phyloP scores from a whole-genome alignment of 108 stramenopile genomes.

The Nitzschia inconspicua region DNA sequence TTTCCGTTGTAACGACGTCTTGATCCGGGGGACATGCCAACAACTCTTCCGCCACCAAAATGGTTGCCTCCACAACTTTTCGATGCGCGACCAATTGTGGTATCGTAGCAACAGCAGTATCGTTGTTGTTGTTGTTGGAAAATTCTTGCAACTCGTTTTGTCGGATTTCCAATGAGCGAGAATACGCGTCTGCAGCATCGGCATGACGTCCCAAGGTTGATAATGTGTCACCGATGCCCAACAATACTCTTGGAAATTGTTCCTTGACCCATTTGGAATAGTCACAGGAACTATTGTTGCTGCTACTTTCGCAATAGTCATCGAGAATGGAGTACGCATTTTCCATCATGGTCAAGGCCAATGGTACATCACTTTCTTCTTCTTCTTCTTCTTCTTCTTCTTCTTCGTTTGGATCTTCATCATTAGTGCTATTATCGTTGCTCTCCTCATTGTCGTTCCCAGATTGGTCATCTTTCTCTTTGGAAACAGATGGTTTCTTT shows the following conservation, averaged over 20 bases:
- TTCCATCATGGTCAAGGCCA: conserved; percentile 84
- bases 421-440: background rate
- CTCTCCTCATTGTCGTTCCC: conserved; percentile 1
- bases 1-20: conserved; percentile 65
- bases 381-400: conserved; percentile 22
- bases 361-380: conserved; percentile 37
- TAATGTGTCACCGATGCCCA: conserved; percentile 69
- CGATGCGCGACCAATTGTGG: conserved; percentile 44
- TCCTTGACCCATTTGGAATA: conserved; percentile 39
- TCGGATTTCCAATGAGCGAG: conserved; percentile 58
- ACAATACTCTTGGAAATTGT: conserved; percentile 61
- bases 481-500: background rate
- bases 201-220: conserved; percentile 42
- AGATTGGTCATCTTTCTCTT: conserved; percentile 3
- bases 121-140: background rate
- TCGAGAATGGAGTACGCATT: conserved; percentile 60
- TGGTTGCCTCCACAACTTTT: conserved; percentile 54
- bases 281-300: background rate
- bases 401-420: background rate
- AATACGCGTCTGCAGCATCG: conserved; percentile 76
- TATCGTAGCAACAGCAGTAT: background rate
- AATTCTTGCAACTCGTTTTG: conserved; percentile 35
- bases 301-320: conserved; percentile 15
- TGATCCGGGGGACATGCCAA: conserved; percentile 53
- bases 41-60: conserved; percentile 70